Percentiles rank a stretch among this genome's conserved stretches.
phyloP scores from a whole-genome alignment of 2,329 filamentous ascomycete genomes.

The Lecanicillium sp. region DNA sequence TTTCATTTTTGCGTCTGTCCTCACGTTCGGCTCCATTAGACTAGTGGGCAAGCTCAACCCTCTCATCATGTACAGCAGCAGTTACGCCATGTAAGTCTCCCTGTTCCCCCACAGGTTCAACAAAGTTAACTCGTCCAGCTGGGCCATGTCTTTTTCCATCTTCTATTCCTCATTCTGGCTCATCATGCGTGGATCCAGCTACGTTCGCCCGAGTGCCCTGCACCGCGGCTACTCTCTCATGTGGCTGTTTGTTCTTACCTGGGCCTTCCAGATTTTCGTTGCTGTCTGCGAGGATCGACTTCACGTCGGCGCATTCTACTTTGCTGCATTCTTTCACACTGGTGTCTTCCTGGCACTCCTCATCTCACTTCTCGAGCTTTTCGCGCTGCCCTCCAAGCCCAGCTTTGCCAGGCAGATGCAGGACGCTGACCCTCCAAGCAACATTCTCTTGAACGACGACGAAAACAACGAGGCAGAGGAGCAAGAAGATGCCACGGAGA shows the following conservation, averaged over 20 bases:
- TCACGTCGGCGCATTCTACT: slow-evolving; percentile 70
- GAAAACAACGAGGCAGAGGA: slow-evolving; percentile 13
- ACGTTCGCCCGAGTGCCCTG: slow-evolving; percentile 76
- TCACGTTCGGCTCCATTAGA: slow-evolving; percentile 68
- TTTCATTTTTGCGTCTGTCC: slow-evolving; percentile 58
- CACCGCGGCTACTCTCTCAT: slow-evolving; percentile 74
- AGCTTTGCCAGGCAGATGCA: slow-evolving; percentile 58
- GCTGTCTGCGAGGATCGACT: slow-evolving; percentile 73
- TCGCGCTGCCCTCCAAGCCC: slow-evolving; percentile 66
- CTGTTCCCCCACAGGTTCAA: background rate
- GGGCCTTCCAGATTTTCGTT: slow-evolving; percentile 63
- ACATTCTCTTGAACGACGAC: background rate
- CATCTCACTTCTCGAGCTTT: slow-evolving; percentile 74
- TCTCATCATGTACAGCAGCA: slow-evolving; percentile 82
- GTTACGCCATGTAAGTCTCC: slow-evolving; percentile 61
- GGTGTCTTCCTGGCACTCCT: slow-evolving; percentile 68
- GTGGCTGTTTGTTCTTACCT: slow-evolving; percentile 76
- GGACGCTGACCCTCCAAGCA: slow-evolving; percentile 27
- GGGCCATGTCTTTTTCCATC: slow-evolving; percentile 77
- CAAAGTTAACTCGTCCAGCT: slow-evolving; percentile 35
- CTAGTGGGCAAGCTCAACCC: slow-evolving; percentile 80
- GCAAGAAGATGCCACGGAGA: slow-evolving; percentile 40
- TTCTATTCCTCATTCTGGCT: slow-evolving; percentile 83
- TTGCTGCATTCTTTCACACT: slow-evolving; percentile 73
- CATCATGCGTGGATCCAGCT: slow-evolving; percentile 70